Base-by-base conservation (phyloP, 371 early-diverging fungal genomes). In the Mortierella sp. region DNA sequence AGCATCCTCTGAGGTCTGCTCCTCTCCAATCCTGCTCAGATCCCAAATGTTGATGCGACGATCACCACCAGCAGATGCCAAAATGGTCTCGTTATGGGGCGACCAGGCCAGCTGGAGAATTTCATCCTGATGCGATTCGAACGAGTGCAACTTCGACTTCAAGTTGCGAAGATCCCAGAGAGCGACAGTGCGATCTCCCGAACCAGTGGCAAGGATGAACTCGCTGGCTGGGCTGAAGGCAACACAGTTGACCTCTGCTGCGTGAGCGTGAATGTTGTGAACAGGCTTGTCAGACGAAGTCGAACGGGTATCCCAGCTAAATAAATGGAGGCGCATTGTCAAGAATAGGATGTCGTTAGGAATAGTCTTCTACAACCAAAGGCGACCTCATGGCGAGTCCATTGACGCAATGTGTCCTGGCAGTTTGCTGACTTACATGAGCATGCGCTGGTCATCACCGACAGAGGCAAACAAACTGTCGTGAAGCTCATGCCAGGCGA, bases 161-260 rank as follows among this genome's bases (percentile, higher is more conserved):
- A 98, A 87, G 88, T 97, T 98, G 83, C 99, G 96, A 86, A 96
- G 90, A 92, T 99, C 99, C 98, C 99, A 99, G 32, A 99, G 90
- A 10, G 95, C 97, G 21, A 99, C 95, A 1, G 97, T 96, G 91
- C 95, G 95, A 89, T 99, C 99, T 38, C 96, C 93, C 12, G 98
- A 96, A n/a, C 98, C 99, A 8, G 99, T 99, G 1, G 97, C 98
- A 32, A 99, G 87, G 73, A 99, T 89, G 88, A 91, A 94, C 72
- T 97, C 97, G 79, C 96, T 96, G 65, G 89, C 89, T 10, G 97
- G 97, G 82, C 97, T 96, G 89, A 98, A 99, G 11, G 96, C 95
- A 0, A 98, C 96, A 80, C 96, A 96, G 87, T 98, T 98, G 71
- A 99, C 94, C 83, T 99, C 99, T 43, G 93, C 94, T 24, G 89